Conservation (phyloP, 164 flowering plant species). For the Amborella trichopoda region DNA sequence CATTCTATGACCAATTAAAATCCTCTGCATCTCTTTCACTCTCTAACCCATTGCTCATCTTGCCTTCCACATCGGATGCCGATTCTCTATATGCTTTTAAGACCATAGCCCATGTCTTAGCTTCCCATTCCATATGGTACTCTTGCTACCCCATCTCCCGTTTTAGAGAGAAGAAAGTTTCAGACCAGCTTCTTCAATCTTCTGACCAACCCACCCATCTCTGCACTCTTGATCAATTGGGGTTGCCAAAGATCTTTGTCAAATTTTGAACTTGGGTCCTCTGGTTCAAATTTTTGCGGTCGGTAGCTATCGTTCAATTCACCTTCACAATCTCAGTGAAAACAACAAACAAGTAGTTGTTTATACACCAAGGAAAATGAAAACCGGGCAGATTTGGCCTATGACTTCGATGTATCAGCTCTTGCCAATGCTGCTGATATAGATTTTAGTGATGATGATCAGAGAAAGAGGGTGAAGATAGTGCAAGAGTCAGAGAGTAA, state of each 20-base stretch:
- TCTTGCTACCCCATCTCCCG: constrained; percentile 85
- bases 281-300: constrained; percentile 61
- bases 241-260: constrained; percentile 65
- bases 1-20: constrained; percentile 58
- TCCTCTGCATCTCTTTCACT: constrained; percentile 44
- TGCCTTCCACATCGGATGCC: constrained; percentile 82
- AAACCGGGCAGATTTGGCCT: constrained; percentile 65
- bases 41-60: constrained; percentile 54
- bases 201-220: constrained; percentile 32
- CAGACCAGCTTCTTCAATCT: constrained; percentile 27
- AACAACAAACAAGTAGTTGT: constrained; percentile 62
- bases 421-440: constrained; percentile 56
- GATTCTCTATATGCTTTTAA: constrained; percentile 82
- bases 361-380: constrained; percentile 64
- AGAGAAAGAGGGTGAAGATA: constrained; percentile 16
- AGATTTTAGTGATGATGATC: constrained; percentile 50
- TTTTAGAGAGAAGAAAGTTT: constrained; percentile 54
- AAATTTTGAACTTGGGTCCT: constrained; percentile 39
- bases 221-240: constrained; percentile 52
- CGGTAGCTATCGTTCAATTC: constrained; percentile 89
- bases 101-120: constrained; percentile 49
- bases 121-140: constrained; percentile 67
- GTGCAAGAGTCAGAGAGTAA: constrained; percentile 43
- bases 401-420: constrained; percentile 67
- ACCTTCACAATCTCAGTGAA: constrained; percentile 67